Percentiles rank a stretch among this genome's conserved stretches.
These are phyloP conservation scores for Solanum virginianum DNA, from an alignment of 257 asterid genomes.

Conservation along the genomic window DNA sequence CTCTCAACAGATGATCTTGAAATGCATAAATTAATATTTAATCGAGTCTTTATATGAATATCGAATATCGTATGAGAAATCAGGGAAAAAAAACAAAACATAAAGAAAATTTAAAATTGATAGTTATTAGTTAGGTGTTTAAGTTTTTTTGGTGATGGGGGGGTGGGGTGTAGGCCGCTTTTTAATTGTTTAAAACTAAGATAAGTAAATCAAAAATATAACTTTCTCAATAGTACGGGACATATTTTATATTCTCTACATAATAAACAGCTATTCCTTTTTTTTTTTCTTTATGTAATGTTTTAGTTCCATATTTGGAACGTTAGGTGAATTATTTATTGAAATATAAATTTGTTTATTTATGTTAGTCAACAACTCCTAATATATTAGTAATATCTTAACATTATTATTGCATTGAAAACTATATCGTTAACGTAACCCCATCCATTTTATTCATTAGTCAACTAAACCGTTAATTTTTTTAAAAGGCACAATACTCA, in stretches of 20 bases:
- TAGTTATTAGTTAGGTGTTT: not conserved
- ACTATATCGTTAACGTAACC: not conserved
- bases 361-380: not conserved
- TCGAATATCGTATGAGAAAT: not conserved
- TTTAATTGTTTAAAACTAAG: no score
- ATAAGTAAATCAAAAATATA: no score
- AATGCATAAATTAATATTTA: not conserved
- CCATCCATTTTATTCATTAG: not conserved
- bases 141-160: no score
- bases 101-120: not conserved
- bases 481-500: no score
- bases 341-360: not conserved
- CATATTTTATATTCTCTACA: not conserved
- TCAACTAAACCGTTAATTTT: not conserved
- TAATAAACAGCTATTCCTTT: not conserved
- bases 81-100: rapidly evolving
- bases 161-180: no score
- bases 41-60: rapidly evolving
- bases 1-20: not conserved
- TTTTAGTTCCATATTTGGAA: not conserved
- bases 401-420: not conserved
- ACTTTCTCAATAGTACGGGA: not conserved
- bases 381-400: not conserved
- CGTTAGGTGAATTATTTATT: not conserved
- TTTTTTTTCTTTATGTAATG: not conserved